Conservation (phyloP, 2,329 filamentous ascomycete species). For the Fusarium brevicatenulatum region DNA sequence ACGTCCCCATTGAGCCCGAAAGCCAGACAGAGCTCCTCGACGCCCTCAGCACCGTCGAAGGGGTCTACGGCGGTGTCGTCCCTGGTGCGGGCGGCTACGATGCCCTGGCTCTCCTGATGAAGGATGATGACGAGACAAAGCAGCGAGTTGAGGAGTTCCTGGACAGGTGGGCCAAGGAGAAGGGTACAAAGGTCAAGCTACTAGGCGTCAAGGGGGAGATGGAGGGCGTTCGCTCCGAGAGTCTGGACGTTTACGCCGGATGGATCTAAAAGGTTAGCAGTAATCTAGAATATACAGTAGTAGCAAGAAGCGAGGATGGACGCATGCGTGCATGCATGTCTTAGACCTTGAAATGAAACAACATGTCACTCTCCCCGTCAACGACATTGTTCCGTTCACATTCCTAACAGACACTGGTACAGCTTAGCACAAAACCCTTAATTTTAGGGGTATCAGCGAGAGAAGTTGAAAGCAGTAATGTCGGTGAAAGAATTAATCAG, state of each 20-base stretch:
- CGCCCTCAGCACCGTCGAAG: slow-evolving; percentile 74
- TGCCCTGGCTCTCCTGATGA: slow-evolving; percentile 82
- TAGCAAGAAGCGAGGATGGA: slow-evolving; percentile 14
- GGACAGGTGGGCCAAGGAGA: slow-evolving; percentile 69
- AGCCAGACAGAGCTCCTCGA: slow-evolving; percentile 88
- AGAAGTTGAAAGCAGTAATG: not conserved
- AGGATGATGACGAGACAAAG: slow-evolving; percentile 75
- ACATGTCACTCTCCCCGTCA: slow-evolving; percentile 3
- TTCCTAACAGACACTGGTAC: slow-evolving; percentile 9
- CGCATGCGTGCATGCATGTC: slow-evolving; percentile 14
- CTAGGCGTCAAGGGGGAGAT: slow-evolving; percentile 77
- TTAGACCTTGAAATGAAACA: slow-evolving; percentile 31
- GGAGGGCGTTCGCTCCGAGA: slow-evolving; percentile 68
- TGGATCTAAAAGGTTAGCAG: slow-evolving; percentile 51
- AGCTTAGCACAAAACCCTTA: not conserved
- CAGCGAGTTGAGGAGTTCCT: slow-evolving; percentile 70
- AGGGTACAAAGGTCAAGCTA: slow-evolving; percentile 72
- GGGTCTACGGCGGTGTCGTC: slow-evolving; percentile 90
- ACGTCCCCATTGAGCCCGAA: slow-evolving; percentile 87
- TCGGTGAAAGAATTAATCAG: slow-evolving; percentile 12
- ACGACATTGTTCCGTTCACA: slow-evolving; percentile 30
- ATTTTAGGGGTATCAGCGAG: not conserved
- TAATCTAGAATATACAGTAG: not conserved
- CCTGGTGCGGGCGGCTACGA: slow-evolving; percentile 95
- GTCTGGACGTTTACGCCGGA: slow-evolving; percentile 54